These are phyloP conservation scores for Fragaria vesca DNA, from an alignment of 306 rosid genomes.

Conservation along the genomic window DNA sequence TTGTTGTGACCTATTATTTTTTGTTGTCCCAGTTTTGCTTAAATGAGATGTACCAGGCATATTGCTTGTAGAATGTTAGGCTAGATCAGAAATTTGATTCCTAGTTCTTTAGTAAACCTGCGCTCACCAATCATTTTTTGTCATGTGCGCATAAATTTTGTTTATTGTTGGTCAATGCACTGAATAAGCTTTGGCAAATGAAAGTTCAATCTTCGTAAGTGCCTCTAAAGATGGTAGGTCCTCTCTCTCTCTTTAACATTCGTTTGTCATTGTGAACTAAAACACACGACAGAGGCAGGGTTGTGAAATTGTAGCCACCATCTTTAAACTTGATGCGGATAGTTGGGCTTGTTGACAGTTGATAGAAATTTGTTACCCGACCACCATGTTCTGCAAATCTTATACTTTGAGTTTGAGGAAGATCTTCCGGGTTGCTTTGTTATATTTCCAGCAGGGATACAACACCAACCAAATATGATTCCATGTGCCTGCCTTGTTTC, in stretches of 20 bases:
- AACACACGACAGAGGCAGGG: background rate
- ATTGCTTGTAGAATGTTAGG: background rate
- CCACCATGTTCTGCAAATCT: conserved; percentile 9
- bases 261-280: background rate
- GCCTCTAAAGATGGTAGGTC: background rate
- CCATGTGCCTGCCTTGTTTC: conserved; percentile 7
- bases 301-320: conserved; percentile 14
- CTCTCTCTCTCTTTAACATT: background rate
- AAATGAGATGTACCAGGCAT: background rate
- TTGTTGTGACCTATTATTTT: background rate
- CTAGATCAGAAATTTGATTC: background rate
- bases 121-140: background rate
- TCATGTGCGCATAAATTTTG: background rate
- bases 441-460: conserved; percentile 4
- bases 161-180: background rate
- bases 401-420: conserved; percentile 1
- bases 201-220: background rate
- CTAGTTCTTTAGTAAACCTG: background rate
- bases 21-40: background rate
- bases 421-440: background rate
- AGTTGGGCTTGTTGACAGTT: conserved; percentile 17
- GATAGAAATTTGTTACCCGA: conserved; percentile 19
- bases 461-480: conserved; percentile 15
- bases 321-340: conserved; percentile 16
- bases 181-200: conserved; percentile 1